Percentiles rank a stretch among this genome's conserved stretches.
Evolutionary conservation across 345 rosid species (phyloP).

Genomic region (Rubroshorea leprosula): DNA sequence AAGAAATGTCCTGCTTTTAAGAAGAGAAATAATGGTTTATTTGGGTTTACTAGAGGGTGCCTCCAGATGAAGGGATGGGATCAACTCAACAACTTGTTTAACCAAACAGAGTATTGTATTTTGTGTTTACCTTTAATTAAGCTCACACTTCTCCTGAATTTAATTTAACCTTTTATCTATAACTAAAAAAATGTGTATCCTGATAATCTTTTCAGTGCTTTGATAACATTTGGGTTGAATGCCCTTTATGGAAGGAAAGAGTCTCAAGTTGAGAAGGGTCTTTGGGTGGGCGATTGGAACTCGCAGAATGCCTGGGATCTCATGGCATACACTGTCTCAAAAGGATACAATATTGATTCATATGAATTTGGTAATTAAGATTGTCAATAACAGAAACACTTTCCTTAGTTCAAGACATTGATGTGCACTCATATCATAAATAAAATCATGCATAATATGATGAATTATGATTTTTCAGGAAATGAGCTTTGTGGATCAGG

Average conservation of each 20-base stretch:
- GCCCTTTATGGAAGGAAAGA: slow-evolving; percentile 37
- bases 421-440: too few species aligned
- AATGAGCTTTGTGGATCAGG: slow-evolving; percentile 55
- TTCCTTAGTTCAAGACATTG: too few species aligned
- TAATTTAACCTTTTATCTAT: too few species aligned
- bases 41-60: slow-evolving; percentile 48
- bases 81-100: slow-evolving; percentile 35
- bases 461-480: slow-evolving; percentile 22
- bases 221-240: slow-evolving; percentile 43
- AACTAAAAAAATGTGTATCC: background rate
- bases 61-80: slow-evolving; percentile 53
- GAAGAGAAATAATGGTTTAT: slow-evolving; percentile 22
- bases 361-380: slow-evolving; percentile 28
- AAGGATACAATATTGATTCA: slow-evolving; percentile 53
- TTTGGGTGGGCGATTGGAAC: slow-evolving; percentile 43
- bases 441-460: too few species aligned
- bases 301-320: slow-evolving; percentile 35
- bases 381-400: background rate
- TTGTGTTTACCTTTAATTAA: too few species aligned
- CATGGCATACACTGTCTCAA: slow-evolving; percentile 38
- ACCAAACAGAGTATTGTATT: slow-evolving; percentile 34
- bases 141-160: too few species aligned
- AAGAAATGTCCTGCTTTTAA: slow-evolving; percentile 32
- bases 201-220: background rate
- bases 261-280: background rate